phyloP scores from a whole-genome alignment of 805 yeast species.

The Saccharomycodes ludwigii region DNA sequence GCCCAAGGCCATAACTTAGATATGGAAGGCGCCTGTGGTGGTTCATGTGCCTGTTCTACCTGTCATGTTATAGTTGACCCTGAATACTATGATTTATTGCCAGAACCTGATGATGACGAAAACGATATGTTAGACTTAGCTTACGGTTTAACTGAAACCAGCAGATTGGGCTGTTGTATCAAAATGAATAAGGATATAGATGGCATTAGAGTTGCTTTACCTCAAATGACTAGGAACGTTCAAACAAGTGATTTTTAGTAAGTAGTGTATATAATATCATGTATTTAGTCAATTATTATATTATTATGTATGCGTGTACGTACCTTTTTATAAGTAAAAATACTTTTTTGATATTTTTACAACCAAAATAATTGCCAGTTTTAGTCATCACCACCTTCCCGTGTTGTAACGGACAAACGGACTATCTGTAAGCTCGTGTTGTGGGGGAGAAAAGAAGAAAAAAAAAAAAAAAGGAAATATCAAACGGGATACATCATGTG shows the following conservation, averaged over 20 bases:
- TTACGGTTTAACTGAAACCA: slow-evolving; percentile 92
- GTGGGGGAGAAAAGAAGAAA: too few relatives aligned
- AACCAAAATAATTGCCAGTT: too few relatives aligned
- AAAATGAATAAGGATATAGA: slow-evolving; percentile 81
- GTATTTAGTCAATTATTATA: too few relatives aligned
- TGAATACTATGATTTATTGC: slow-evolving; percentile 77
- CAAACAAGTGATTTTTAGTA: slow-evolving; percentile 67
- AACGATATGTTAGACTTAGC: slow-evolving; percentile 98
- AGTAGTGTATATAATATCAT: too few relatives aligned
- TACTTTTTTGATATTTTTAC: too few relatives aligned
- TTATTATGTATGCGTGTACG: too few relatives aligned
- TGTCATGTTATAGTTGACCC: slow-evolving; percentile 97
- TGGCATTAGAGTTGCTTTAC: slow-evolving; percentile 88
- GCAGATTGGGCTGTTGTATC: slow-evolving; percentile 91
- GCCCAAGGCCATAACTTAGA: slow-evolving; percentile 91
- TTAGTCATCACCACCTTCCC: too few relatives aligned
- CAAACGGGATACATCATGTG: too few relatives aligned
- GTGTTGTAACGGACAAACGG: too few relatives aligned
- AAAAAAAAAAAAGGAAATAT: too few relatives aligned
- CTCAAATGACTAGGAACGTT: slow-evolving; percentile 93
- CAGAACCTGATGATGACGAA: slow-evolving; percentile 95
- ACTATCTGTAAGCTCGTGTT: too few relatives aligned
- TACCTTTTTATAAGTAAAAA: too few relatives aligned
- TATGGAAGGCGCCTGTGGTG: slow-evolving; percentile 98
- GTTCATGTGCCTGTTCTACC: slow-evolving; percentile 97